These are phyloP conservation scores for Lasiodiplodia hormozganensis DNA, from an alignment of 2,329 filamentous ascomycete species.

Conservation along the genomic window DNA sequence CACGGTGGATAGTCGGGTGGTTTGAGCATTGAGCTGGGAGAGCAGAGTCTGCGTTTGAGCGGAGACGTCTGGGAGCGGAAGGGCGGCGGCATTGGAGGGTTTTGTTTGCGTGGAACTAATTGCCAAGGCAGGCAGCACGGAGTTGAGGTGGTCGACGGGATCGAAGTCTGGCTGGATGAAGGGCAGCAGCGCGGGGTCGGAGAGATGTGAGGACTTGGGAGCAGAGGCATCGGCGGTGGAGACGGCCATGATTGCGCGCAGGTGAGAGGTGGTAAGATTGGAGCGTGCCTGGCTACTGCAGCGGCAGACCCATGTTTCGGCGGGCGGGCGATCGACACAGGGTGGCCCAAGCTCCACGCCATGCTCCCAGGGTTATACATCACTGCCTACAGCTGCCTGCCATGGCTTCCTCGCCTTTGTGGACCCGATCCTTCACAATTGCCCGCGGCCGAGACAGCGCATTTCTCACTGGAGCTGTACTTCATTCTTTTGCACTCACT, in stretches of 20 bases:
- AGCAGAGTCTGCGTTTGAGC: slow-evolving; percentile 83
- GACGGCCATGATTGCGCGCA: slow-evolving; percentile 10
- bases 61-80: slow-evolving; percentile 77
- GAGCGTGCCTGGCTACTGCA: not conserved
- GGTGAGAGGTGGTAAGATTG: not conserved
- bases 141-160: slow-evolving; percentile 84
- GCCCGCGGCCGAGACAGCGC: not conserved
- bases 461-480: too few relatives aligned
- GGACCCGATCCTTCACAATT: not conserved
- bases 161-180: slow-evolving; percentile 83
- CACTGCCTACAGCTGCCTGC: slow-evolving; percentile 5
- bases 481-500: not conserved
- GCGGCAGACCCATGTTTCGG: not conserved
- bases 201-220: slow-evolving; percentile 60
- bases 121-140: slow-evolving; percentile 72
- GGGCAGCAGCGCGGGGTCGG: slow-evolving; percentile 74
- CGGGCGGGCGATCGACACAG: not conserved
- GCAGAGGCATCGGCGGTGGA: not conserved
- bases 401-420: not conserved
- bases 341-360: not conserved
- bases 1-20: slow-evolving; percentile 78
- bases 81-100: slow-evolving; percentile 50
- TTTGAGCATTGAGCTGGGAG: slow-evolving; percentile 87
- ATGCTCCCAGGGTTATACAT: not conserved
- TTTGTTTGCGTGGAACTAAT: slow-evolving; percentile 49